Evolutionary conservation across 2,329 filamentous ascomycete genomes (phyloP).

Genomic region (Exophiala sideris): DNA sequence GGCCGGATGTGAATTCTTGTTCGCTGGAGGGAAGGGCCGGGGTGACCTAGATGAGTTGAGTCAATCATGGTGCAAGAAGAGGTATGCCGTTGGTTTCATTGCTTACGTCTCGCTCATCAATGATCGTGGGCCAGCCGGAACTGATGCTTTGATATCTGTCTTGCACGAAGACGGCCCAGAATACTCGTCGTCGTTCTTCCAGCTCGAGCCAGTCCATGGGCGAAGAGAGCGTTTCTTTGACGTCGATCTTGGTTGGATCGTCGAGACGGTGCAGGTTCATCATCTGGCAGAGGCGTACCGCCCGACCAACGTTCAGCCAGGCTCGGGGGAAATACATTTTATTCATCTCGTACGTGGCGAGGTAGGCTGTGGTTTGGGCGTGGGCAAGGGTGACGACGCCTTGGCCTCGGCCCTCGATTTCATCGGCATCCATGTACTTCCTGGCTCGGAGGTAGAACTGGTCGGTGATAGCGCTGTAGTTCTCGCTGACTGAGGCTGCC

Average conservation of each 20-base stretch:
- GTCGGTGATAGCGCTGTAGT: slow-evolving; percentile 3
- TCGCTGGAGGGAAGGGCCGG: slow-evolving; percentile 1
- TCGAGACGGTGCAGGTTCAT: slow-evolving; percentile 9
- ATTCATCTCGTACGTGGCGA: slow-evolving; percentile 1
- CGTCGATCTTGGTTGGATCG: background rate
- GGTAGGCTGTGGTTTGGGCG: slow-evolving; percentile 3
- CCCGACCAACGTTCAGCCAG: slow-evolving; percentile 3
- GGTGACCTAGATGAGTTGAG: background rate
- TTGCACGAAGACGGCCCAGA: slow-evolving; percentile 39
- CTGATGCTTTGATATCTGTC: slow-evolving; percentile 24
- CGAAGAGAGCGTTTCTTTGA: slow-evolving; percentile 2
- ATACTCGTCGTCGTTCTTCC: slow-evolving; percentile 38
- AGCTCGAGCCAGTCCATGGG: slow-evolving; percentile 32
- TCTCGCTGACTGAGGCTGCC: slow-evolving; percentile 1
- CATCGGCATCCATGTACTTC: slow-evolving; percentile 5
- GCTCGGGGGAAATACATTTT: slow-evolving; percentile 7
- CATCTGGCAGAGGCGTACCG: slow-evolving; percentile 6
- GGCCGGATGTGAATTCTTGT: background rate
- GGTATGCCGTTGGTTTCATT: too few relatives aligned
- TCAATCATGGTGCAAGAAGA: too few relatives aligned
- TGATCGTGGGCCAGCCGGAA: slow-evolving; percentile 5
- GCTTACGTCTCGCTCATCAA: slow-evolving; percentile 5
- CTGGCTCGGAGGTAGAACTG: slow-evolving; percentile 8
- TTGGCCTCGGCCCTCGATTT: slow-evolving; percentile 3
- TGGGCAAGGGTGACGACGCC: slow-evolving; percentile 4